Conservation (phyloP, 2,329 filamentous ascomycete genomes). For the Pyrenochaeta sp. region DNA sequence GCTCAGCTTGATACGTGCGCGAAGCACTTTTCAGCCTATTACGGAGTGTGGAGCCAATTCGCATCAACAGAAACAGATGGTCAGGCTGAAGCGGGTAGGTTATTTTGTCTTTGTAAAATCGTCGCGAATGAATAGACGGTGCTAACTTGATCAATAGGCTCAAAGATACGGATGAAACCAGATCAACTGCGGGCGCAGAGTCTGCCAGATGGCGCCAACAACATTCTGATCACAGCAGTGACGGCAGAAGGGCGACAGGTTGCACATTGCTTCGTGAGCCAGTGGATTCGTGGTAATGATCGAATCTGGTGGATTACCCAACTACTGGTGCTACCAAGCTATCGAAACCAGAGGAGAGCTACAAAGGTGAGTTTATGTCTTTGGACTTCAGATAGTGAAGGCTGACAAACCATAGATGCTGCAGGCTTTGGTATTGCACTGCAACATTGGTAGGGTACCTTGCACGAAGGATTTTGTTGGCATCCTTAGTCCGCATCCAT, state of each 20-base stretch:
- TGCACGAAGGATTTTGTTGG: constrained; percentile 7
- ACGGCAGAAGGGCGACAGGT: background rate
- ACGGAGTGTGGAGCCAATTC: constrained; percentile 1
- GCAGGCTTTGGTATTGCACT: constrained; percentile 8
- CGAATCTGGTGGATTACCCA: constrained; percentile 21
- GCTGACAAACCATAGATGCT: constrained; percentile 13
- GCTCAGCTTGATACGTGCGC: constrained; percentile 3
- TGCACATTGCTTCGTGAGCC: constrained; percentile 16
- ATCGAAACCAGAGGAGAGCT: constrained; percentile 18
- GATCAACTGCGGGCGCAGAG: background rate
- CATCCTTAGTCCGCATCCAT: constrained; percentile 4
- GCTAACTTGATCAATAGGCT: constrained; percentile 2
- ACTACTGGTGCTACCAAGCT: constrained; percentile 8
- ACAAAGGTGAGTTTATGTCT: constrained; percentile 9
- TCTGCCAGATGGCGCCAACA: constrained; percentile 6
- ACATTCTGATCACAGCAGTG: constrained; percentile 9
- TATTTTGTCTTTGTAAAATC: background rate
- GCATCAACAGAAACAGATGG: background rate
- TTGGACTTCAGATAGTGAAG: too few relatives aligned
- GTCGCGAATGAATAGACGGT: background rate
- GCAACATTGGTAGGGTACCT: constrained; percentile 6
- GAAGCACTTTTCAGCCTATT: constrained; percentile 2
- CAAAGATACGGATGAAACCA: background rate
- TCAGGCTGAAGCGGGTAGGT: constrained; percentile 1
- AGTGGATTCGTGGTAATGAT: constrained; percentile 8